Evolutionary conservation across 2,329 filamentous ascomycete genomes (phyloP), one percentile per base, ranked within the genome.

Genomic region (Microsporum canis): DNA sequence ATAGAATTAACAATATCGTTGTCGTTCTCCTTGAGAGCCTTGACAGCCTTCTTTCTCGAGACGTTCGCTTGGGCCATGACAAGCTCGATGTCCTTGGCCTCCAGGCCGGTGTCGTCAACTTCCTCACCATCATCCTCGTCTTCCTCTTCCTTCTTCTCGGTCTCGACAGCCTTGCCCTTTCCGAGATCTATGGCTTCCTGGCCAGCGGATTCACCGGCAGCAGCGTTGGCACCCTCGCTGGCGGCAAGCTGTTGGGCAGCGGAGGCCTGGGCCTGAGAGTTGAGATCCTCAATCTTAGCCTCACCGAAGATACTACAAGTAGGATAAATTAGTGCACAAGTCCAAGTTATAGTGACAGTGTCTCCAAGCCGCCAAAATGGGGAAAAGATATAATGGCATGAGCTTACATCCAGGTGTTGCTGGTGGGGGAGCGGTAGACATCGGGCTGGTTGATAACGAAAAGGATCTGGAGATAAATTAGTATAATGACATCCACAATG

Each of bases 1-100:
- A 99, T 99, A 71, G 94, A 96, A 84, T 99, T 99, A 82, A 99
- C 94, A 80, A 99, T 99, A 76, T 99, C 94, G 73, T 97, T 96
- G 80, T 97, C 92, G 76, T 99, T 99, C 82, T 97, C 94, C 82
- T 77, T 77, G 56, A 99, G 84, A 61, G 95, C 94, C 82, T 97
- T 99, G 81, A 99, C 85, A 64, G 94, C 94, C 86, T 97, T 97
- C 82, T 95, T 96, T 77, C 94, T 85, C 70, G 90, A 96, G 71
- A 99, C 95, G 72, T 82, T 94, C 71, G 94, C 94, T 80, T 99
- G 92, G 70, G 89, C 90, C 90, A 97, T 96, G 77, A 99, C 94
- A 63, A 99, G 85, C 79, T 99, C 94, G 73, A 99, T 99, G 77
- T 99, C 95, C 86, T 99, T 99, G 75, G 92, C 88, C 83, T 99